Evolutionary conservation across 139 green algal species (phyloP).

Genomic region (Coelastrella sp.): DNA sequence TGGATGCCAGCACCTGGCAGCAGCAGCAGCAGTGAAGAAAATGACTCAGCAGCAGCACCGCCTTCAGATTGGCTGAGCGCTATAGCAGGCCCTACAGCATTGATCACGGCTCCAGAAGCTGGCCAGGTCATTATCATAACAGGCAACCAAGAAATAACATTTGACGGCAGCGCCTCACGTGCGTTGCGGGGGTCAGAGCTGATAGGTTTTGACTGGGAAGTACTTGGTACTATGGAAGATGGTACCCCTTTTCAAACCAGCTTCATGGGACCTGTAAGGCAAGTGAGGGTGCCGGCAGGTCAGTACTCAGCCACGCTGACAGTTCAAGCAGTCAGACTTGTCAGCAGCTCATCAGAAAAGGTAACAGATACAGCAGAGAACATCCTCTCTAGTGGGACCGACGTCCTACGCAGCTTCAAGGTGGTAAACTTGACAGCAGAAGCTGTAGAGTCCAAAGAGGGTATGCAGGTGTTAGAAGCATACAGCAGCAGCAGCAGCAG

Average conservation of each 20-base stretch:
- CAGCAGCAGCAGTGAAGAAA: neutral
- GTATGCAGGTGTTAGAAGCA: too few species aligned
- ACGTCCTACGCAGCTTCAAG: neutral
- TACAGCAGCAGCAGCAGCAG: too few species aligned
- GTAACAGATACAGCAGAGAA: neutral
- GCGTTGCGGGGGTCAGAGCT: neutral
- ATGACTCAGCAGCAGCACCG: neutral
- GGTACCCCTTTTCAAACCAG: constrained; percentile 11
- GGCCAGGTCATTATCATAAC: neutral
- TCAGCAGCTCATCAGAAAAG: neutral
- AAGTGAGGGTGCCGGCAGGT: neutral
- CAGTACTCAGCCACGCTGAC: constrained; percentile 25
- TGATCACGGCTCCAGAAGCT: neutral
- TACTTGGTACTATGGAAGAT: neutral
- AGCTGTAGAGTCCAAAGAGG: neutral
- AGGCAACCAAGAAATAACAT: neutral
- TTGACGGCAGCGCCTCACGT: neutral
- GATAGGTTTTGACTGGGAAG: constrained; percentile 15
- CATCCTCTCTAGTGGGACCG: neutral
- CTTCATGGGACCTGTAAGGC: neutral
- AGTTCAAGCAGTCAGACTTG: constrained; percentile 7
- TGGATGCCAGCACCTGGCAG: neutral
- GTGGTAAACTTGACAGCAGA: neutral
- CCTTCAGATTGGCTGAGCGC: constrained; percentile 22
- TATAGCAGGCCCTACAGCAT: constrained; percentile 9